Evolutionary conservation across 768 basidiomycete species (phyloP), one percentile per base, ranked within the genome.

Genomic region (Suillus subaureus): DNA sequence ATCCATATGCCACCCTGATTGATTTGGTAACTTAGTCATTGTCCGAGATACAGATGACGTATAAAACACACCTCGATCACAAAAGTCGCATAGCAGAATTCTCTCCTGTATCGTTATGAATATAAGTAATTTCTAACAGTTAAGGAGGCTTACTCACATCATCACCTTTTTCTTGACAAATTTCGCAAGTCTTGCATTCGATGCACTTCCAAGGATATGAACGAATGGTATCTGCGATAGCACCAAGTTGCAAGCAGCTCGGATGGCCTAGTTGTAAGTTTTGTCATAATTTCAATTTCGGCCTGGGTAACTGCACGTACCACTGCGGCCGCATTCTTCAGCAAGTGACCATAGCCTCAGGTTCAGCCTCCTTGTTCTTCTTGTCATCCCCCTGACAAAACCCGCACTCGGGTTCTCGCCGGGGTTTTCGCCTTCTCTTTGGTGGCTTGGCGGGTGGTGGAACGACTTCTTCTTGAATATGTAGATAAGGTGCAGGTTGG

Each of bases 171-270:
- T 87, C 80, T 54, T 84, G 78, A 74, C 96, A 98, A 64, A 94
- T 81, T 79, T 96, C 93, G 75, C 96, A 99, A 64, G 82, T 89
- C 81, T 97, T 97, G 81, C 96, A 97, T 69, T 96, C 93, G 42
- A 88, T 84, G 74, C 96, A 99, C 66, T 86, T 85, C 96, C 96
- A 98, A 18, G 84, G 80, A 74, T 96, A 96, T 33, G 83, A 82
- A 64, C 83, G 82, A 61, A 96, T 80, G n/a, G 83, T 80, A 47
- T 87, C 83, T 21, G 83, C 83, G 60, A 92, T 82, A 61, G 83
- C 80, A 52, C 80, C 77, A 39, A 89, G 83, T 68, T 89, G 78
- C 81, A 97, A 83, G 74, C 96, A 99, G 55, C 87, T 89, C n/a
- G 91, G 90, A 77, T 99, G 96, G 35, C 91, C 94, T 94, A 64